phyloP scores from a whole-genome alignment of 2,329 filamentous ascomycete species.

The Penicillium psychrosexuale region DNA sequence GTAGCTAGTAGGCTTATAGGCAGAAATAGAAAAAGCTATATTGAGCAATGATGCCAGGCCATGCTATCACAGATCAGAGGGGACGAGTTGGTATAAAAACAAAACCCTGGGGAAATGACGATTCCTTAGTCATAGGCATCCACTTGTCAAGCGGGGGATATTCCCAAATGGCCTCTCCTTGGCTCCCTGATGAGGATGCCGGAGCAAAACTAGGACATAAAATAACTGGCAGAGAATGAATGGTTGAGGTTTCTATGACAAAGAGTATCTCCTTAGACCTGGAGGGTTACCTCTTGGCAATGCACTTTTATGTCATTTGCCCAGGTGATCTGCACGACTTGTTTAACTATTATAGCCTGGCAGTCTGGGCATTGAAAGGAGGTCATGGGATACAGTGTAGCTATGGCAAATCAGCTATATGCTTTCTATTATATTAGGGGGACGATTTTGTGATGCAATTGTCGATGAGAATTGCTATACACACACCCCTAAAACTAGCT shows the following conservation, averaged over 20 bases:
- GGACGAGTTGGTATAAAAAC: constrained; percentile 1
- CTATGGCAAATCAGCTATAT: not conserved
- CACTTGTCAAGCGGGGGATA: constrained; percentile 13
- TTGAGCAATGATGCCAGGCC: not conserved
- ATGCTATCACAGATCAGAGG: constrained; percentile 1
- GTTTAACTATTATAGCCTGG: not conserved
- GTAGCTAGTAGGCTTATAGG: not conserved
- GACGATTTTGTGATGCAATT: not conserved
- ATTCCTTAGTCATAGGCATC: constrained; percentile 15
- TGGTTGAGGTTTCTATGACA: constrained; percentile 8
- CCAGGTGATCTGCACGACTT: not conserved
- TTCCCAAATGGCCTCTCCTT: constrained; percentile 16
- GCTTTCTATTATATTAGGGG: no score
- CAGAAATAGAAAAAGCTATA: not conserved
- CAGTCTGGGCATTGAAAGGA: not conserved
- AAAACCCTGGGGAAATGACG: not conserved
- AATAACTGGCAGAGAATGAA: not conserved
- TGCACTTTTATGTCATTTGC: constrained; percentile 9
- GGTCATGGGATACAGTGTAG: not conserved
- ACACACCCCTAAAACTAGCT: no score
- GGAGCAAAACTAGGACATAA: not conserved
- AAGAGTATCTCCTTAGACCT: constrained; percentile 5
- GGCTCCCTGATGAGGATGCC: not conserved
- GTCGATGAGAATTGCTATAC: not conserved
- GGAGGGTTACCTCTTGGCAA: constrained; percentile 9